Evolutionary conservation across 805 yeast genomes (phyloP).

Genomic region (Teunomyces pallodes): DNA sequence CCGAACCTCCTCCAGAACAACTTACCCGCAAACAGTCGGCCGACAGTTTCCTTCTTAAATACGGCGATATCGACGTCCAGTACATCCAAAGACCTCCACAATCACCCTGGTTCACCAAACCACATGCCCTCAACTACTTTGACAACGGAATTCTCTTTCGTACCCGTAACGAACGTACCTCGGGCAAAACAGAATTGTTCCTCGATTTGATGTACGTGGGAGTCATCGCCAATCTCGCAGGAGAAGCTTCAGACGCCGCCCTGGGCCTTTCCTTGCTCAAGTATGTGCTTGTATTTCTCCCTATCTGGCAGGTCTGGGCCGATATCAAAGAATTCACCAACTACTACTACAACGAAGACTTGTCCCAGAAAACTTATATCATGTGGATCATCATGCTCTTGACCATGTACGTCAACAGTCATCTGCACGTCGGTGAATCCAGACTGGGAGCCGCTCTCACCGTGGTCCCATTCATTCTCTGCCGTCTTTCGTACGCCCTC

Average conservation of each 20-base stretch:
- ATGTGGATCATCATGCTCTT: constrained; percentile 52
- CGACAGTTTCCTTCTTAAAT: constrained; percentile 44
- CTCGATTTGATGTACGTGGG: constrained; percentile 65
- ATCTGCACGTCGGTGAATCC: constrained; percentile 35
- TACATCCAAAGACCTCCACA: constrained; percentile 44
- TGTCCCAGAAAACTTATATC: constrained; percentile 50
- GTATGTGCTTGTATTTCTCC: constrained; percentile 51
- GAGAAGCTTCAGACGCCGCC: constrained; percentile 49
- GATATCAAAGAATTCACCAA: constrained; percentile 63
- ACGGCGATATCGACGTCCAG: constrained; percentile 47
- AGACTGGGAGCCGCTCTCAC: constrained; percentile 40
- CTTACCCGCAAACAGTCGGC: constrained; percentile 33
- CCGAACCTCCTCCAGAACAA: neutral
- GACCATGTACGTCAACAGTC: constrained; percentile 51
- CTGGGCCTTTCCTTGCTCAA: constrained; percentile 45
- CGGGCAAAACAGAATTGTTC: constrained; percentile 55
- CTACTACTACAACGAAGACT: constrained; percentile 60
- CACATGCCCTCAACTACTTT: constrained; percentile 62
- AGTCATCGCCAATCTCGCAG: constrained; percentile 57
- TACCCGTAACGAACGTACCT: constrained; percentile 53
- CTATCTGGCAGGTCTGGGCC: constrained; percentile 65
- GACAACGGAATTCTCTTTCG: constrained; percentile 54
- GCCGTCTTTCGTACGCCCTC: constrained; percentile 39
- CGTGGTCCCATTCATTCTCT: constrained; percentile 49
- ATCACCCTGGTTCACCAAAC: constrained; percentile 44